phyloP scores from a whole-genome alignment of 2,329 filamentous ascomycete genomes.

The Arthroderma uncinatum region DNA sequence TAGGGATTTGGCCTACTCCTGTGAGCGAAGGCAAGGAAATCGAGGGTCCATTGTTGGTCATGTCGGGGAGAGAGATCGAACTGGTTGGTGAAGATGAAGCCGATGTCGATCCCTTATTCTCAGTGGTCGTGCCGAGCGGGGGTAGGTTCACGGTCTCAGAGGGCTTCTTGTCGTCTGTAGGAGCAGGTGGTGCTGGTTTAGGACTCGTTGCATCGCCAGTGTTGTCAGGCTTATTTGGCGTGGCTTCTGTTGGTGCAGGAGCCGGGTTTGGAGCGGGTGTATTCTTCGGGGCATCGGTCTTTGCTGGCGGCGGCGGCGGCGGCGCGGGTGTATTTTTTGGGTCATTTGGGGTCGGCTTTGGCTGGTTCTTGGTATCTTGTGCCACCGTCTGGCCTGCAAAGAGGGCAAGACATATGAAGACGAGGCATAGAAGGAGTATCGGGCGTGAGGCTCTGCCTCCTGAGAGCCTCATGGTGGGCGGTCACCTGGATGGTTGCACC shows the following conservation, averaged over 20 bases:
- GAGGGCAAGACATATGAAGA: conserved; percentile 7
- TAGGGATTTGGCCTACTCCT: conserved; percentile 53
- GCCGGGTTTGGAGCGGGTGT: conserved; percentile 16
- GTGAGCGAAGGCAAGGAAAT: conserved; percentile 42
- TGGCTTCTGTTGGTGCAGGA: conserved; percentile 10
- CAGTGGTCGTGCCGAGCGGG: conserved; percentile 14
- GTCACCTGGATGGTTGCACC: not conserved
- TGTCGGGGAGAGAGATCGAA: conserved; percentile 10
- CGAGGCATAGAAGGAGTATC: conserved; percentile 8
- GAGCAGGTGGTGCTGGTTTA: conserved; percentile 11
- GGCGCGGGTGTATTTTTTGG: not conserved
- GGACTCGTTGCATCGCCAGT: conserved; percentile 14
- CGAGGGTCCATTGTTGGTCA: conserved; percentile 16
- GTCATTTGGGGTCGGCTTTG: not conserved
- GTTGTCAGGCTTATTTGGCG: conserved; percentile 14
- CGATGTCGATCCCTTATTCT: conserved; percentile 18
- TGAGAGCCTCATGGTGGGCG: conserved; percentile 8
- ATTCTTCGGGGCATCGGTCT: not conserved
- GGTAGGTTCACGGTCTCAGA: conserved; percentile 16
- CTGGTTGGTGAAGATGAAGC: conserved; percentile 12
- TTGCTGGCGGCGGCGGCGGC: not conserved
- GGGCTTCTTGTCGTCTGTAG: conserved; percentile 11
- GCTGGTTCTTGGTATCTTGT: conserved; percentile 9
- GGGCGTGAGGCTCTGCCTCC: conserved; percentile 10
- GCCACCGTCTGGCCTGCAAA: conserved; percentile 10